Evolutionary conservation across 306 rosid species (phyloP), one percentile per base, ranked within the genome.

Genomic region (Spatholobus suberectus): DNA sequence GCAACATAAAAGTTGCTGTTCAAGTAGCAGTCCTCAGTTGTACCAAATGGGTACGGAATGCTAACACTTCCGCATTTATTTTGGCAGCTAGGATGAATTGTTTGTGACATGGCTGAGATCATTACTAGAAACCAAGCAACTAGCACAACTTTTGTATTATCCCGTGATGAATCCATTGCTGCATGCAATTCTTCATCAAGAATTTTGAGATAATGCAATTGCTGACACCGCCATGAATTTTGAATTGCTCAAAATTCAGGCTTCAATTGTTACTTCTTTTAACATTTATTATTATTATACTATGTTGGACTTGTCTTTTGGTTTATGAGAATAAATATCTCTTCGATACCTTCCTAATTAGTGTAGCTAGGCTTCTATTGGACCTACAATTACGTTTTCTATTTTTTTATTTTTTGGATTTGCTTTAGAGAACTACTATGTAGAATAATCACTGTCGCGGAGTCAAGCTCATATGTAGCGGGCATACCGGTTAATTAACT

Each of bases 11-110:
- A 73, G 20, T 73, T 73, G 11, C 1, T 51, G 62, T 73, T 51
- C 46, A 73, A 29, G 13, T 51, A 73, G 27, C 65, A 73, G 11
- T 73, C 6, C 47, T 73, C 65, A 8, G 47, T 32, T 73, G 65
- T 51, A 11, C 77, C 65, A 73, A 73, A 73, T 4, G 77, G 77
- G 12, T 73, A 73, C 6, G 77, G 77, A 73, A 73, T 73, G 65
- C 8, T 18, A n/a, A 73, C 77, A n/a, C 47, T 73, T 73, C 77
- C 77, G 51, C 77, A 73, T 49, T 32, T 51, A 5, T n/a, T 32
- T 73, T 49, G 46, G 77, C 77, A 73, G 77, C 47, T 54, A 51
- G 44, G 65, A 51, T 11, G 46, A 73, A 73, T 73, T 18, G 77
- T 51, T 73, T 73, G 46, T 51, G 77, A 51, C 65, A 34, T 29